These are phyloP conservation scores for Pseudohyphozyma bogoriensis DNA, from an alignment of 768 basidiomycete genomes.

Conservation along the genomic window DNA sequence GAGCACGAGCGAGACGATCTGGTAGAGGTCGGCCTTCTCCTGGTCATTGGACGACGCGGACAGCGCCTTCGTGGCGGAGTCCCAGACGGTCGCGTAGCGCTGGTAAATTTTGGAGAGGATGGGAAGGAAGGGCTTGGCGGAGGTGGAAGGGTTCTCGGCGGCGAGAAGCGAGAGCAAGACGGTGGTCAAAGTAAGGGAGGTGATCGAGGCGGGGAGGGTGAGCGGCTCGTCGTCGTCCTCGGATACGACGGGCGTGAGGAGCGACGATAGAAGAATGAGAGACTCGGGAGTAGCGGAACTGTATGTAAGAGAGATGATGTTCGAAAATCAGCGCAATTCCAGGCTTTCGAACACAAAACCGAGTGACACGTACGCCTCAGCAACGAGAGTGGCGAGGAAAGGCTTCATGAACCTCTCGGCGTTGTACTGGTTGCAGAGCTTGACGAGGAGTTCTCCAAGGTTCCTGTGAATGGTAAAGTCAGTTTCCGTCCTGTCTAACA, in stretches of 20 bases:
- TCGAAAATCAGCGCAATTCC: too few species aligned
- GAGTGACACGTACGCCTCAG: constrained; percentile 18
- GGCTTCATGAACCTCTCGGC: constrained; percentile 48
- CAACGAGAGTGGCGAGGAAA: constrained; percentile 24
- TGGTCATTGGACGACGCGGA: background rate
- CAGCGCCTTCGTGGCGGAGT: constrained; percentile 2
- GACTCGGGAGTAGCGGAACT: constrained; percentile 11
- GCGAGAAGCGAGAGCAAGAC: constrained; percentile 6
- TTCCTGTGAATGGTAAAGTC: background rate
- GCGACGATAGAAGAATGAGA: constrained; percentile 7
- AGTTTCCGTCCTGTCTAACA: background rate
- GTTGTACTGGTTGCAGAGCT: constrained; percentile 45
- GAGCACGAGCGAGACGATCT: constrained; percentile 22
- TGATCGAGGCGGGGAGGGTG: constrained; percentile 16
- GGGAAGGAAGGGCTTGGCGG: constrained; percentile 12
- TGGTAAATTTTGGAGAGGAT: constrained; percentile 56
- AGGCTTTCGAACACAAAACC: too few species aligned
- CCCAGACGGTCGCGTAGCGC: constrained; percentile 50
- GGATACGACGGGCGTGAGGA: constrained; percentile 13
- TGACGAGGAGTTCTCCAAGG: constrained; percentile 46
- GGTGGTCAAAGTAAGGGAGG: constrained; percentile 11
- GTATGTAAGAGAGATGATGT: background rate
- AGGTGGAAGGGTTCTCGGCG: background rate
- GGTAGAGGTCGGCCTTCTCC: constrained; percentile 1
- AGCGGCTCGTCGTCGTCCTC: constrained; percentile 5